These are phyloP conservation scores for Globisporangium iwayamae DNA, from an alignment of 352 stramenopile species.

Conservation along the genomic window DNA sequence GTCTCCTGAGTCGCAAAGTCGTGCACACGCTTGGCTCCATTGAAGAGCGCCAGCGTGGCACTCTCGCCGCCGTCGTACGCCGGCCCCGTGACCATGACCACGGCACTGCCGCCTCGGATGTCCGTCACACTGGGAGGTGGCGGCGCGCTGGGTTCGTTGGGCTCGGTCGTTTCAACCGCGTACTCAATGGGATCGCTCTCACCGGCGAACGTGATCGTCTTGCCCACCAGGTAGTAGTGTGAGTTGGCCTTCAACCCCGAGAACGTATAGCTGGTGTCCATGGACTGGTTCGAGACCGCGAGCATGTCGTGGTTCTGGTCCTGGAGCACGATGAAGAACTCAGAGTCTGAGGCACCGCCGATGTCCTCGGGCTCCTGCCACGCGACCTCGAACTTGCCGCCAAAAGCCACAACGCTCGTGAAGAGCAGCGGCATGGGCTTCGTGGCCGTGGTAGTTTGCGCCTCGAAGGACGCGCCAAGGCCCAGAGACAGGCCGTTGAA, in stretches of 20 bases:
- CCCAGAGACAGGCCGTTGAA: conserved; percentile 42
- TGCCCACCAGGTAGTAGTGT: conserved; percentile 23
- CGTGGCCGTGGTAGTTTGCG: conserved; percentile 23
- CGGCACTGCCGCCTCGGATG: conserved; percentile 26
- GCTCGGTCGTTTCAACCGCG: conserved; percentile 14
- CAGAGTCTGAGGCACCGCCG: conserved; percentile 32
- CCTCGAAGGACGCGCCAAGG: neutral
- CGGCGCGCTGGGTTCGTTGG: conserved; percentile 23
- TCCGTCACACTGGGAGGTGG: conserved; percentile 15
- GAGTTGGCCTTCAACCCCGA: conserved; percentile 19
- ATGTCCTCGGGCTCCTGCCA: conserved; percentile 38
- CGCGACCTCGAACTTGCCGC: conserved; percentile 38
- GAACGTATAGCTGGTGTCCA: conserved; percentile 16
- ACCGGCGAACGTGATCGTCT: conserved; percentile 20
- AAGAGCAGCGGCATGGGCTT: conserved; percentile 26
- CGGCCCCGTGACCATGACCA: conserved; percentile 18
- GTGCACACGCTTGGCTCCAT: conserved; percentile 15
- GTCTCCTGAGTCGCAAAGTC: conserved; percentile 21
- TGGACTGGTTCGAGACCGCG: neutral
- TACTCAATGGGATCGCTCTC: conserved; percentile 16
- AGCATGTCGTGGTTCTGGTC: neutral
- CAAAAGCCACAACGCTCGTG: conserved; percentile 22
- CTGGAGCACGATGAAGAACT: conserved; percentile 20
- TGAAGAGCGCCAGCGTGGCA: conserved; percentile 31
- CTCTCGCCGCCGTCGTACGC: conserved; percentile 41